phyloP scores from a whole-genome alignment of 2,329 filamentous ascomycete genomes.

The Nemania bipapillata region DNA sequence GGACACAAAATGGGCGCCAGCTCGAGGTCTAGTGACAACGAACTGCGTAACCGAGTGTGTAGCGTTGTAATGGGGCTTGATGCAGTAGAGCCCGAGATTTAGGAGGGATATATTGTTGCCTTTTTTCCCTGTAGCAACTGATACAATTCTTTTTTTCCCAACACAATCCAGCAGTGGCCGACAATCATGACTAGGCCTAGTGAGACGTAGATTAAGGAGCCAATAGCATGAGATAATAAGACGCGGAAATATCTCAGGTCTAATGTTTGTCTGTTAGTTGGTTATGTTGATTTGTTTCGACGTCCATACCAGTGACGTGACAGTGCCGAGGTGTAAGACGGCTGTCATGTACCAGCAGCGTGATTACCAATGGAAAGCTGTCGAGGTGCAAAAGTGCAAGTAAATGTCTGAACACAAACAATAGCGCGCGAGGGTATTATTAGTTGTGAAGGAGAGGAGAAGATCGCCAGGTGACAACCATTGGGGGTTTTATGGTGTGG shows the following conservation, averaged over 20 bases:
- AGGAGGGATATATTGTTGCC: slow-evolving; percentile 10
- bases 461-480: slow-evolving; percentile 13
- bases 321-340: neutral
- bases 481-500: slow-evolving; percentile 19
- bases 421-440: slow-evolving; percentile 14
- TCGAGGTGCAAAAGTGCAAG: slow-evolving; percentile 8
- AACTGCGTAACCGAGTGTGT: slow-evolving; percentile 39
- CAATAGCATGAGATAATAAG: slow-evolving; percentile 8
- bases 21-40: slow-evolving; percentile 43
- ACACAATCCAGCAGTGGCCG: slow-evolving; percentile 23
- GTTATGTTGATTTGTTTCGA: slow-evolving; percentile 3
- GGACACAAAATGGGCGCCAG: slow-evolving; percentile 49
- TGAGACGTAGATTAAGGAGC: neutral
- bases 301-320: neutral
- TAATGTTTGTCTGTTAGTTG: slow-evolving; percentile 3
- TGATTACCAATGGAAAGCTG: neutral
- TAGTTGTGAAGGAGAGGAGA: neutral
- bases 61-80: slow-evolving; percentile 17
- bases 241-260: slow-evolving; percentile 8
- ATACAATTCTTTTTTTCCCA: slow-evolving; percentile 28
- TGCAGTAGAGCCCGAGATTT: slow-evolving; percentile 16
- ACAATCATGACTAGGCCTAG: slow-evolving; percentile 33
- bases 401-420: neutral
- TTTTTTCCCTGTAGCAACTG: slow-evolving; percentile 24
- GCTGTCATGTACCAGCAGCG: neutral